phyloP scores from a whole-genome alignment of 2,329 filamentous ascomycete species.

The Pseudopyricularia javanii region DNA sequence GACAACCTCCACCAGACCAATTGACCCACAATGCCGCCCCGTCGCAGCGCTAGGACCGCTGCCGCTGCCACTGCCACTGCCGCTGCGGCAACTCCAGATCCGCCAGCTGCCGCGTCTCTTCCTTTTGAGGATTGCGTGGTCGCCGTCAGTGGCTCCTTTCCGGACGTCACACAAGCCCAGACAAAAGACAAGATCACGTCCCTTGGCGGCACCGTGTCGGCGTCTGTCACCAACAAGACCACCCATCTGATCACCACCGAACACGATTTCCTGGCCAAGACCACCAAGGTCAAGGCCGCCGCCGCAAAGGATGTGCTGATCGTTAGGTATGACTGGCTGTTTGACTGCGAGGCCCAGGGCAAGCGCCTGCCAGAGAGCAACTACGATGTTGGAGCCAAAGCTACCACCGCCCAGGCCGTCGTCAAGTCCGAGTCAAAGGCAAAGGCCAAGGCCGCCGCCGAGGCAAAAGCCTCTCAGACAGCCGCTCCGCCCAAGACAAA shows the following conservation, averaged over 20 bases:
- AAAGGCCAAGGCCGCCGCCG: constrained; percentile 10
- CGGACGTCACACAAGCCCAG: constrained; percentile 34
- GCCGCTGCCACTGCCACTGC: constrained; percentile 1
- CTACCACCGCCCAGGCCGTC: constrained; percentile 1
- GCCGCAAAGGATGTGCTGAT: constrained; percentile 35
- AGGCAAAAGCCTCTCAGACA: constrained; percentile 4
- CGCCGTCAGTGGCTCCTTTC: constrained; percentile 49
- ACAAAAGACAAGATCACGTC: constrained; percentile 31
- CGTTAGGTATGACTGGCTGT: constrained; percentile 49
- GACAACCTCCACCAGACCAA: not conserved
- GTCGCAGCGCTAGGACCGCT: constrained; percentile 1
- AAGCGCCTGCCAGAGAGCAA: constrained; percentile 21
- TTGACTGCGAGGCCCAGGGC: constrained; percentile 35
- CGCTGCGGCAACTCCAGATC: not conserved
- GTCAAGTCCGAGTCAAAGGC: constrained; percentile 6
- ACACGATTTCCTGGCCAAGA: constrained; percentile 34
- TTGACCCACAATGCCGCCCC: constrained; percentile 1
- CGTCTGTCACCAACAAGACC: constrained; percentile 32
- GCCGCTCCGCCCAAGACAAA: no score
- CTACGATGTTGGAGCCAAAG: constrained; percentile 4
- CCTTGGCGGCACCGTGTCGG: constrained; percentile 36
- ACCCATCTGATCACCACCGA: constrained; percentile 47
- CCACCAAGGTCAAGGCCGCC: constrained; percentile 38
- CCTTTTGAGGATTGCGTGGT: constrained; percentile 37
- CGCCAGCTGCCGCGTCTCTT: constrained; percentile 8